Percentiles rank a stretch among this genome's conserved stretches.
phyloP scores from a whole-genome alignment of 2,329 filamentous ascomycete species.

The Ascochyta pisi region DNA sequence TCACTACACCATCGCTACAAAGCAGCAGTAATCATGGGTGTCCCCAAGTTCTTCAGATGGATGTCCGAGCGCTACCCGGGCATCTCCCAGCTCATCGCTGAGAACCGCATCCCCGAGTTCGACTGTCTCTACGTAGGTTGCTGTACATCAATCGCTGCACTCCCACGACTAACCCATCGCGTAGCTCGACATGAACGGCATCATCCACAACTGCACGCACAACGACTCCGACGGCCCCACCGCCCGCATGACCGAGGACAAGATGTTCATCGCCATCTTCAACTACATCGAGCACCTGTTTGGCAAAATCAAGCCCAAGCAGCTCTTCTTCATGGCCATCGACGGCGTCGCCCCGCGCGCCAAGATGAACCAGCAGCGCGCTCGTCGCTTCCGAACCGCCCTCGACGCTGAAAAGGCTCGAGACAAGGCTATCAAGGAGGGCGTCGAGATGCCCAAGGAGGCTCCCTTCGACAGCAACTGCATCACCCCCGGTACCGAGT shows the following conservation, averaged over 20 bases:
- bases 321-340: constrained; percentile 99
- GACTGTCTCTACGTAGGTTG: constrained; percentile 84
- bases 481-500: constrained; percentile 95
- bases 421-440: constrained; percentile 89
- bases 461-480: constrained; percentile 98
- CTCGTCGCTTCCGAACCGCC: constrained; percentile 92
- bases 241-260: constrained; percentile 92
- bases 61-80: constrained; percentile 98
- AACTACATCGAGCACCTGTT: constrained; percentile 99
- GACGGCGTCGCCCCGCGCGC: constrained; percentile 96
- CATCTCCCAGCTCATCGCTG: constrained; percentile 97
- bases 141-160: neutral
- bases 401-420: constrained; percentile 87
- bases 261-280: constrained; percentile 99
- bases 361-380: constrained; percentile 99
- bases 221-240: constrained; percentile 92
- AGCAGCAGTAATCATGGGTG: constrained; percentile 62
- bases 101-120: constrained; percentile 99
- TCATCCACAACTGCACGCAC: constrained; percentile 98
- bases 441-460: constrained; percentile 91
- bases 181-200: constrained; percentile 95
- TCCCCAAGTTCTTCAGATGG: constrained; percentile 97
- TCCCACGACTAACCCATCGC: constrained; percentile 18
- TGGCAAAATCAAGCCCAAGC: constrained; percentile 97
- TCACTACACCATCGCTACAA: constrained; percentile 25